Evolutionary conservation across 1,139 yeast genomes (phyloP).

Genomic region (Pichia sp.): DNA sequence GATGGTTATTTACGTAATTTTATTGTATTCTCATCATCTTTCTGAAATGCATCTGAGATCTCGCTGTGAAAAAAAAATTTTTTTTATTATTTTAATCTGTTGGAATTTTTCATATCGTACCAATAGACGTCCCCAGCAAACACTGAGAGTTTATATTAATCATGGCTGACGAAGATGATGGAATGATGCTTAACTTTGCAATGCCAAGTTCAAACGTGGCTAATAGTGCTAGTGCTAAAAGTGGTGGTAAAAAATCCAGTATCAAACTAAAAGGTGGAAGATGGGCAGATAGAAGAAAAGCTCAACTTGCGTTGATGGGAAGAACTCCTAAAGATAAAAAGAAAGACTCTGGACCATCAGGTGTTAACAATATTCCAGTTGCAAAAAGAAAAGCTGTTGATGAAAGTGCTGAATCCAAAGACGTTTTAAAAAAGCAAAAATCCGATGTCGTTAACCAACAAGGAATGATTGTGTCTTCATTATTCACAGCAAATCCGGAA

Average conservation of each 20-base stretch:
- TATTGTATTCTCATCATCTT: too few species aligned
- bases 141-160: too few species aligned
- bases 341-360: neutral
- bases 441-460: neutral
- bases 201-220: slow-evolving; percentile 18
- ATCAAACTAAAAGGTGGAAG: slow-evolving; percentile 57
- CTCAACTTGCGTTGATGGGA: slow-evolving; percentile 41
- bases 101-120: too few species aligned
- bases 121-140: too few species aligned
- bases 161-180: slow-evolving; percentile 43
- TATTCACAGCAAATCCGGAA: slow-evolving; percentile 68
- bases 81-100: too few species aligned
- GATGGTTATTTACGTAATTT: too few species aligned
- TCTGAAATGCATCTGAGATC: too few species aligned
- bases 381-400: slow-evolving; percentile 1
- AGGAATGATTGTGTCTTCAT: slow-evolving; percentile 55
- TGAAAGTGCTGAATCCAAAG: neutral
- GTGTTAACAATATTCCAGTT: slow-evolving; percentile 11
- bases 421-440: slow-evolving; percentile 3
- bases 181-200: slow-evolving; percentile 57
- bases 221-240: slow-evolving; percentile 7
- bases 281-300: slow-evolving; percentile 72
- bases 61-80: too few species aligned
- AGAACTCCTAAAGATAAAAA: slow-evolving; percentile 25
- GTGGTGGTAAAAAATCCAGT: slow-evolving; percentile 7